Evolutionary conservation across 306 rosid species (phyloP).

Genomic region (Spatholobus suberectus): DNA sequence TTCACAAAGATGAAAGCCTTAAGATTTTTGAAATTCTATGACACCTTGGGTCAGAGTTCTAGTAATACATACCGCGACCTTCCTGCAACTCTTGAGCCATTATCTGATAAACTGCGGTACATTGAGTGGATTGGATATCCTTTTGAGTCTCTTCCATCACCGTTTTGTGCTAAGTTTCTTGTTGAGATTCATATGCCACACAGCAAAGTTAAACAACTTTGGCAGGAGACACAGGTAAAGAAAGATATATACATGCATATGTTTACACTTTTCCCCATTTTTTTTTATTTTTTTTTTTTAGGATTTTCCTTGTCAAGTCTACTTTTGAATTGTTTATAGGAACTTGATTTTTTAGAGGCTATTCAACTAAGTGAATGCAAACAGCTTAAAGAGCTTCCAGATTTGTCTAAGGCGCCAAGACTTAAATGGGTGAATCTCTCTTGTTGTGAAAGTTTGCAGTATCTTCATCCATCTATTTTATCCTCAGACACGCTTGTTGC

Average conservation of each 20-base stretch:
- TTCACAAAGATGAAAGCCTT: slow-evolving; percentile 37
- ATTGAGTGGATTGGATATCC: slow-evolving; percentile 39
- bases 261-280: no score
- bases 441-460: background rate
- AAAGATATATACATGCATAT: background rate
- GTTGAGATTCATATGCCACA: slow-evolving; percentile 26
- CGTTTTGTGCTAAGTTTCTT: slow-evolving; percentile 11
- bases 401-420: slow-evolving; percentile 23
- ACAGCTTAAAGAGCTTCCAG: background rate
- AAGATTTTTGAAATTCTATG: slow-evolving; percentile 21
- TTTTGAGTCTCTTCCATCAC: slow-evolving; percentile 17
- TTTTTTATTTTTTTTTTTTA: background rate
- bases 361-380: background rate
- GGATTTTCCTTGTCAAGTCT: background rate
- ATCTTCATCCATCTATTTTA: slow-evolving; percentile 36
- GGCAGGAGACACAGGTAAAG: slow-evolving; percentile 43
- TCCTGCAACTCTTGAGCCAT: background rate
- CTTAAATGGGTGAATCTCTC: slow-evolving; percentile 38
- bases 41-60: background rate
- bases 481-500: background rate
- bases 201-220: slow-evolving; percentile 31
- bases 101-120: slow-evolving; percentile 31
- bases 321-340: slow-evolving; percentile 21
- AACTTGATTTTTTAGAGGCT: background rate
- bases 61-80: background rate